phyloP scores from a whole-genome alignment of 2,329 filamentous ascomycete species.

The Fusarium bulbicola region DNA sequence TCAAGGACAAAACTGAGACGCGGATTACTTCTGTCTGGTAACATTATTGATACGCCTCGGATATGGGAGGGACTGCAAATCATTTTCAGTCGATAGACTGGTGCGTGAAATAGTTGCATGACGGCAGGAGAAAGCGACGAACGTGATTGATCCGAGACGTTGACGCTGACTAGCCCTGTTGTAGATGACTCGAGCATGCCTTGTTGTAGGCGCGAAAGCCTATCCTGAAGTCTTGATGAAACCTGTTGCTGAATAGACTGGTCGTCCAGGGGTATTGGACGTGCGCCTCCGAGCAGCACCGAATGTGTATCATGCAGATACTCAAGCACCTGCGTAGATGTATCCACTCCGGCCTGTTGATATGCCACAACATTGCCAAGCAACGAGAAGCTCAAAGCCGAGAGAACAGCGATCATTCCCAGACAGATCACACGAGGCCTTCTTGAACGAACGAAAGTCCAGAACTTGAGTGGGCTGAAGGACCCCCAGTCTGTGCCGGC shows the following conservation, averaged over 20 bases:
- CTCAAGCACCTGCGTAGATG: constrained; percentile 9
- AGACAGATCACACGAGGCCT: constrained; percentile 15
- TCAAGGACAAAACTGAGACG: constrained; percentile 12
- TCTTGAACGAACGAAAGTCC: constrained; percentile 16
- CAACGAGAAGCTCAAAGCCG: constrained; percentile 18
- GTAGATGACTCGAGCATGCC: background rate
- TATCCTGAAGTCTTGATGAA: background rate
- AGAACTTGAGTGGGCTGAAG: constrained; percentile 25
- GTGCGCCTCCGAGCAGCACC: background rate
- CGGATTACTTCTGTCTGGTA: background rate
- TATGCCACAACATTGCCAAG: constrained; percentile 24
- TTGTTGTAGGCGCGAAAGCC: background rate
- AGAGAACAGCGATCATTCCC: constrained; percentile 14
- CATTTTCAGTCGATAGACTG: constrained; percentile 6
- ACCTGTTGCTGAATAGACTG: background rate
- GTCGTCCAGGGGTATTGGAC: background rate
- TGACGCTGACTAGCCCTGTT: background rate
- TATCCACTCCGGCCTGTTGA: background rate
- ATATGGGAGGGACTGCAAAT: background rate
- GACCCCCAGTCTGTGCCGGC: constrained; percentile 27
- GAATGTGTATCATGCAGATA: constrained; percentile 16
- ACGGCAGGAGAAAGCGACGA: background rate
- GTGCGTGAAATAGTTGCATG: constrained; percentile 1
- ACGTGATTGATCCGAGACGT: constrained; percentile 2
- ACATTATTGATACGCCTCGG: background rate